A percentile compares a stretch with the other conserved stretches of the same genome.
Evolutionary conservation across 2,329 filamentous ascomycete genomes (phyloP).

Genomic region (Aspergillus alliaceus): DNA sequence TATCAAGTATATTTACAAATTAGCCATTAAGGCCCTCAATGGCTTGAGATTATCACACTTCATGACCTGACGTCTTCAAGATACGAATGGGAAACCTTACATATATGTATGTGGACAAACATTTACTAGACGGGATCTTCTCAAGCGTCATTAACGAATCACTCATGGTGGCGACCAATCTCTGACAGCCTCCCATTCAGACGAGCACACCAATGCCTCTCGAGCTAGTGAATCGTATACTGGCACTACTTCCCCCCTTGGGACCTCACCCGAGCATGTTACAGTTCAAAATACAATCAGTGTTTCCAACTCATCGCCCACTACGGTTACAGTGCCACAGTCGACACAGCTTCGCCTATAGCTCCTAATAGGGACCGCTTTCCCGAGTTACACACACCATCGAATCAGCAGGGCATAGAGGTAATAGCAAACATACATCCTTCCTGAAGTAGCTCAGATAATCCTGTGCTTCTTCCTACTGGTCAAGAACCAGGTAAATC

Average conservation of each 20-base stretch:
- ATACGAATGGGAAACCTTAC: slow-evolving; percentile 19
- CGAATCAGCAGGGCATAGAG: background rate
- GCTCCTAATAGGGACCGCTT: background rate
- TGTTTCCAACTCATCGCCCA: background rate
- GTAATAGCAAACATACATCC: background rate
- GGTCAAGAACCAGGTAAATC: background rate
- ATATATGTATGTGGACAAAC: slow-evolving; percentile 10
- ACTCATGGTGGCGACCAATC: background rate
- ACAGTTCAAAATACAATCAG: background rate
- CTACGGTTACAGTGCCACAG: background rate
- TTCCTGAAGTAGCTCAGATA: background rate
- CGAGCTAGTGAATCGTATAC: background rate
- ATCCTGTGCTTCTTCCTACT: background rate
- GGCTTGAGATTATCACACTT: background rate
- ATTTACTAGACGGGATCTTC: slow-evolving; percentile 14
- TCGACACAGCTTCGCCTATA: background rate
- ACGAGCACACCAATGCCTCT: background rate
- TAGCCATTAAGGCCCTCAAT: too few relatives aligned
- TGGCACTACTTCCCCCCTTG: background rate
- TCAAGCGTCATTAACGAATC: slow-evolving; percentile 14
- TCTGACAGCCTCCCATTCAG: background rate
- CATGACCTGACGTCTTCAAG: background rate
- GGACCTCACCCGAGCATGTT: background rate
- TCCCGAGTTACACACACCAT: background rate
- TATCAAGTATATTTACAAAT: background rate